Evolutionary conservation across 768 basidiomycete genomes (phyloP).

Genomic region (Omphalotus guepiniiformis): DNA sequence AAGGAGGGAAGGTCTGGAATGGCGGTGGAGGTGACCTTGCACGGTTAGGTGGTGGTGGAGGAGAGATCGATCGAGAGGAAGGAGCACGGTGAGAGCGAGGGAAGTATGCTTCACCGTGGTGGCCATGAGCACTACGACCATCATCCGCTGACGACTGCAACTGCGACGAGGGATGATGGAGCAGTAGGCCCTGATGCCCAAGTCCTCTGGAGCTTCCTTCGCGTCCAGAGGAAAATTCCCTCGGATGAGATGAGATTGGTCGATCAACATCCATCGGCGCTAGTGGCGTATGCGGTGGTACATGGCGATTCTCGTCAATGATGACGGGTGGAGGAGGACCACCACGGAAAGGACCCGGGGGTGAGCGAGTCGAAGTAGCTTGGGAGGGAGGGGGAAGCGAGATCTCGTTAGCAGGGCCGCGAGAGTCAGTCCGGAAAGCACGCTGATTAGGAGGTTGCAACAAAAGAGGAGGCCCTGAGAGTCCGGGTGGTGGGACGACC

Average conservation of each 20-base stretch:
- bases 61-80: slow-evolving; percentile 55
- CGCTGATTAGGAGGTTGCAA: slow-evolving; percentile 49
- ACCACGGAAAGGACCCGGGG: slow-evolving; percentile 75
- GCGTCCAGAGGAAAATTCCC: slow-evolving; percentile 50
- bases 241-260: slow-evolving; percentile 39
- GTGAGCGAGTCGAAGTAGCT: slow-evolving; percentile 41
- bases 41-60: slow-evolving; percentile 41
- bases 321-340: slow-evolving; percentile 81
- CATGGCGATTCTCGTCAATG: slow-evolving; percentile 69
- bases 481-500: slow-evolving; percentile 64
- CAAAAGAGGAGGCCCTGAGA: slow-evolving; percentile 64
- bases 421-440: slow-evolving; percentile 62
- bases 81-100: slow-evolving; percentile 46
- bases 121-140: slow-evolving; percentile 32
- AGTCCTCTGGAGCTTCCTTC: slow-evolving; percentile 45
- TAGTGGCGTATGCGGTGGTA: slow-evolving; percentile 61
- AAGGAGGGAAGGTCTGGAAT: slow-evolving; percentile 45
- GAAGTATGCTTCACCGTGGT: slow-evolving; percentile 56
- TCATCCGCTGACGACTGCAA: slow-evolving; percentile 52
- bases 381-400: slow-evolving; percentile 60
- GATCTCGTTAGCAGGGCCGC: slow-evolving; percentile 54
- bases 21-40: slow-evolving; percentile 44
- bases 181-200: slow-evolving; percentile 50
- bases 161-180: slow-evolving; percentile 69
- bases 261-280: slow-evolving; percentile 79